Evolutionary conservation across 2,329 filamentous ascomycete genomes (phyloP).

Genomic region (Penicillium brevicompactum): DNA sequence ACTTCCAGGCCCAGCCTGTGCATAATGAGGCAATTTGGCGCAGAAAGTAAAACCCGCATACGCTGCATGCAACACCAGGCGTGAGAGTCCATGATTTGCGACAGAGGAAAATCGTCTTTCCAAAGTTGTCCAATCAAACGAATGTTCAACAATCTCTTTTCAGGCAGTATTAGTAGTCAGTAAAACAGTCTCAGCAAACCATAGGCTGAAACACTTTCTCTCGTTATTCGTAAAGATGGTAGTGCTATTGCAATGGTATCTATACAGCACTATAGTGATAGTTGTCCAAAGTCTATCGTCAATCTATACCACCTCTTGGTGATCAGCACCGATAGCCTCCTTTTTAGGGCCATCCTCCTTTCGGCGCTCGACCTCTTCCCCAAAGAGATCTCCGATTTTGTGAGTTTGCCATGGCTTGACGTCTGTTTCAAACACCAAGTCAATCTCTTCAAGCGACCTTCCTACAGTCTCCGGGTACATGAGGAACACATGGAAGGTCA

Average conservation of each 20-base stretch:
- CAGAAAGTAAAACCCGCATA: no score
- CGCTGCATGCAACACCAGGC: no score
- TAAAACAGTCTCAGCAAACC: background rate
- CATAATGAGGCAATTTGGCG: no score
- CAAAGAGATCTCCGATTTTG: constrained; percentile 26
- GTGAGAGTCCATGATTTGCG: no score
- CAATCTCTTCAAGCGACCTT: constrained; percentile 74
- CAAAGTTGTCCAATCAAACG: no score
- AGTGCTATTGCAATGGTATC: background rate
- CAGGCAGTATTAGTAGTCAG: no score
- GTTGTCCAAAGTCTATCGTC: background rate
- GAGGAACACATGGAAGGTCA: constrained; percentile 70
- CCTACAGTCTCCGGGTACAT: constrained; percentile 69
- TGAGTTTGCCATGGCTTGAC: constrained; percentile 35
- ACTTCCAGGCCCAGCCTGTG: no score
- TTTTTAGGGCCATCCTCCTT: constrained; percentile 4
- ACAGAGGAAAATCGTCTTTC: no score
- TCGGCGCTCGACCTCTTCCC: constrained; percentile 27
- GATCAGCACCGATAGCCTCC: constrained; percentile 7
- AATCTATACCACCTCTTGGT: constrained; percentile 22
- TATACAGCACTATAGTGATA: background rate
- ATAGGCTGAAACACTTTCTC: background rate
- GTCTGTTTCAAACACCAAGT: constrained; percentile 62
- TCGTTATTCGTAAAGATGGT: background rate
- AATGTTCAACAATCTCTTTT: no score